These are phyloP conservation scores for Phylloporus sp. DNA, from an alignment of 768 basidiomycete species.

Conservation along the genomic window DNA sequence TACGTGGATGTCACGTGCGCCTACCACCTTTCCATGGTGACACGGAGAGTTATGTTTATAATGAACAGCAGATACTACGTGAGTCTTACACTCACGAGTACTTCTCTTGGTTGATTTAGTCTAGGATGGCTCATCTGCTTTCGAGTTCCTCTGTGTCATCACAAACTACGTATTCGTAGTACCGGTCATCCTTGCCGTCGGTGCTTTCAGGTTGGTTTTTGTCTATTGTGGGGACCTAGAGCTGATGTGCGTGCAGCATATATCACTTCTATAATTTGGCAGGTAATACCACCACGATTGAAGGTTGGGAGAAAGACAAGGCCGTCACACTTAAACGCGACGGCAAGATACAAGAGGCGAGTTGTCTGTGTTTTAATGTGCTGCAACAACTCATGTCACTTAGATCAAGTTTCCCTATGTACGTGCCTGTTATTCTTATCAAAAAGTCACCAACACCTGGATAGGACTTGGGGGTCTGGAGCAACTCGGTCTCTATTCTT, in stretches of 20 bases:
- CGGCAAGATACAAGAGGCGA: slow-evolving; percentile 79
- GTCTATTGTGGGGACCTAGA: neutral
- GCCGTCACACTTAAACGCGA: slow-evolving; percentile 77
- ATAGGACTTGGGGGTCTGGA: slow-evolving; percentile 72
- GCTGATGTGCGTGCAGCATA: slow-evolving; percentile 44
- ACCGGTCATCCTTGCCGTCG: slow-evolving; percentile 84
- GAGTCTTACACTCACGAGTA: slow-evolving; percentile 17
- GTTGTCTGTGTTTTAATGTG: slow-evolving; percentile 1
- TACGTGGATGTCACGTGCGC: slow-evolving; percentile 86
- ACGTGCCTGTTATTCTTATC: slow-evolving; percentile 22
- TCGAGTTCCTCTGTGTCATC: slow-evolving; percentile 79
- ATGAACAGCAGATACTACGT: slow-evolving; percentile 50
- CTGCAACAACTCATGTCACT: slow-evolving; percentile 1
- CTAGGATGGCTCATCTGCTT: slow-evolving; percentile 63
- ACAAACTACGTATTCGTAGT: slow-evolving; percentile 81
- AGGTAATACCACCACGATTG: slow-evolving; percentile 91
- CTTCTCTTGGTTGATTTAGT: neutral
- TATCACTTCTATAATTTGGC: slow-evolving; percentile 80
- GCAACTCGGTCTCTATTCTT: slow-evolving; percentile 74
- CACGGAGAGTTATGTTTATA: slow-evolving; percentile 51
- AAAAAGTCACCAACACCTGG: slow-evolving; percentile 8
- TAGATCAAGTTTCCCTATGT: slow-evolving; percentile 94
- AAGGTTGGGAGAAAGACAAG: slow-evolving; percentile 97
- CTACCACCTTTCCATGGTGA: slow-evolving; percentile 85
- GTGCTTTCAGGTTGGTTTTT: slow-evolving; percentile 70